A percentile compares a stretch with the other conserved stretches of the same genome.
phyloP scores from a whole-genome alignment of 139 green algal genomes.

The Chlorella ohadii region DNA sequence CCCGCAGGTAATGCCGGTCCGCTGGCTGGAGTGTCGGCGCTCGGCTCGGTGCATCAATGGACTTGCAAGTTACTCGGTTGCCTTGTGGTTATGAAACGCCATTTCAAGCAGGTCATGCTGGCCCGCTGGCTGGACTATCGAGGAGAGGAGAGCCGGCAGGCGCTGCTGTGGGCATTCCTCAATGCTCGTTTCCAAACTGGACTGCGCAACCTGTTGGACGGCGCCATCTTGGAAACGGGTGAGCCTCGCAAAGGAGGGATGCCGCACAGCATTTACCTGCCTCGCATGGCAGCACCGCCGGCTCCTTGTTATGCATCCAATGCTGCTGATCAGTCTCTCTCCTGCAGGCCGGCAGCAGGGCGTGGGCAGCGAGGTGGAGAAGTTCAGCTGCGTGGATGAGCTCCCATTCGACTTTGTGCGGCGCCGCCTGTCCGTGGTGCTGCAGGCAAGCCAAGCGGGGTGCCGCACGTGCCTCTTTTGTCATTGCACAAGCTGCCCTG shows the following conservation, averaged over 20 bases:
- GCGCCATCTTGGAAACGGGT: constrained; percentile 11
- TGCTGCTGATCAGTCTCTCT: too few relatives aligned
- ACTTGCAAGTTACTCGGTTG: too few relatives aligned
- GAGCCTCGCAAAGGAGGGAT: too few relatives aligned
- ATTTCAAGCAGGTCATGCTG: constrained; percentile 30
- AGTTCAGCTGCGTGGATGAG: constrained; percentile 39
- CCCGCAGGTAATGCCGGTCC: too few relatives aligned
- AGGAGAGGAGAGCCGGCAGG: background rate
- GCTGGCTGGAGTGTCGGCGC: too few relatives aligned
- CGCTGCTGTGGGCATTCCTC: constrained; percentile 26
- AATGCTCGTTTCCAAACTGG: constrained; percentile 35
- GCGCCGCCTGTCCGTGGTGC: constrained; percentile 37
- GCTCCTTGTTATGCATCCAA: too few relatives aligned
- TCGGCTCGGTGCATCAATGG: too few relatives aligned
- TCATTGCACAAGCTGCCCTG: too few relatives aligned
- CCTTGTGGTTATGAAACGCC: too few relatives aligned
- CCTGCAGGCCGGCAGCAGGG: background rate
- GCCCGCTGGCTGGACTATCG: constrained; percentile 24
- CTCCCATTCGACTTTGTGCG: constrained; percentile 53
- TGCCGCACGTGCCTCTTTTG: too few relatives aligned
- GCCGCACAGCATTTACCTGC: too few relatives aligned
- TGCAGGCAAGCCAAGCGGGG: constrained; percentile 2
- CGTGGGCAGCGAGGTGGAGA: background rate
- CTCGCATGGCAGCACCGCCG: too few relatives aligned
- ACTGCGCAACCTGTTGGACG: constrained; percentile 40